Percentiles rank a stretch among this genome's conserved stretches.
Conservation (phyloP, 306 rosid genomes). For the Phaseolus lunatus region DNA sequence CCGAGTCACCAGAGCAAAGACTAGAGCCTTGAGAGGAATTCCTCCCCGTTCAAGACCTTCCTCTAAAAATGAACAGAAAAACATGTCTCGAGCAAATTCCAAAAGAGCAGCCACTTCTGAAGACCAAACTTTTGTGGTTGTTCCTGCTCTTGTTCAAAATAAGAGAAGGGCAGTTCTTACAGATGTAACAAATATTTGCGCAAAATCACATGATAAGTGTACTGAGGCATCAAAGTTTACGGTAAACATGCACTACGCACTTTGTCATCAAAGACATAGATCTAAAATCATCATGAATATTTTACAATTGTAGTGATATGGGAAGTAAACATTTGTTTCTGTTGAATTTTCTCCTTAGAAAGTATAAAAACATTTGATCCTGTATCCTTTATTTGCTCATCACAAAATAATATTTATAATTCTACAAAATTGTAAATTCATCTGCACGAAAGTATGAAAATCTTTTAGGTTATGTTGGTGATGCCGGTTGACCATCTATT, state of each 20-base stretch:
- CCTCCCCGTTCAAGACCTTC: conserved; percentile 54
- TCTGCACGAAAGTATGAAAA: neutral
- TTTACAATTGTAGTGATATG: conserved; percentile 9
- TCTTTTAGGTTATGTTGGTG: conserved; percentile 37
- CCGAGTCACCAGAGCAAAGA: conserved; percentile 84
- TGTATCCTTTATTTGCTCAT: conserved; percentile 1
- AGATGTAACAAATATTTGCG: conserved; percentile 66
- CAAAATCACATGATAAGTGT: conserved; percentile 31
- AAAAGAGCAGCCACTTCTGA: conserved; percentile 62
- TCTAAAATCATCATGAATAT: conserved; percentile 29
- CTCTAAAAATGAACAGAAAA: conserved; percentile 55
- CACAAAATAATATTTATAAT: neutral
- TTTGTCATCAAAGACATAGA: neutral
- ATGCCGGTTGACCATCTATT: conserved; percentile 46
- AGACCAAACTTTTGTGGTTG: conserved; percentile 45
- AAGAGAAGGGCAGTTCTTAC: conserved; percentile 77
- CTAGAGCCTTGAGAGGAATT: conserved; percentile 63
- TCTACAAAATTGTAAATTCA: conserved; percentile 16
- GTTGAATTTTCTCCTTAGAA: neutral
- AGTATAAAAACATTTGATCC: conserved; percentile 7
- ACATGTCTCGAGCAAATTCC: conserved; percentile 35
- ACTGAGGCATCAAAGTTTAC: conserved; percentile 47
- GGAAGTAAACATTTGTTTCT: conserved; percentile 3
- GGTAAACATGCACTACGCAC: conserved; percentile 47
- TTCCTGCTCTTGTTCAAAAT: conserved; percentile 54